Evolutionary conservation across 257 asterid genomes (phyloP).

Genomic region (Gynochthodes officinalis): DNA sequence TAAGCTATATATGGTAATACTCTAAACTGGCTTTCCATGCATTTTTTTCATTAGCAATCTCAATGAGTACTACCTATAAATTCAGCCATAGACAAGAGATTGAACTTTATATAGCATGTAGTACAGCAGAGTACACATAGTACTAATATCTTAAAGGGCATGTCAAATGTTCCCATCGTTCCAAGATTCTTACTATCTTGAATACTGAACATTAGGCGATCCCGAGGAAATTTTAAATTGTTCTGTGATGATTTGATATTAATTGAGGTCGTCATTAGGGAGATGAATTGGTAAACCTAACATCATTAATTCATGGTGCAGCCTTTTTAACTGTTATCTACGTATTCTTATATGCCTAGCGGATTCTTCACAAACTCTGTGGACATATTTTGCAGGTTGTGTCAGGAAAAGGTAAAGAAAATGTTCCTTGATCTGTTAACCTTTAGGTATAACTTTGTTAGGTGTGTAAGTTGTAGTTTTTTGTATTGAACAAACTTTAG

Average conservation of each 20-base stretch:
- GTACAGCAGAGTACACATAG: neutral
- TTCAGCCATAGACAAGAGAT: neutral
- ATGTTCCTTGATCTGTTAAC: constrained; percentile 15
- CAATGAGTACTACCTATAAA: neutral
- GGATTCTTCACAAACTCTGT: constrained; percentile 14
- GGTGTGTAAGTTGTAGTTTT: neutral
- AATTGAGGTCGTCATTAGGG: neutral
- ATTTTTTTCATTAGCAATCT: neutral
- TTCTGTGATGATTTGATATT: neutral
- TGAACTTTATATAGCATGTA: neutral
- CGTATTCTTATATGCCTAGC: constrained; percentile 8
- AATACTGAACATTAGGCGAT: constrained; percentile 10
- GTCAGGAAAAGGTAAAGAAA: constrained; percentile 14
- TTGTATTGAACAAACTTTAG: neutral
- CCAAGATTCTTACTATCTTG: constrained; percentile 11
- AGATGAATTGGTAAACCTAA: constrained; percentile 6
- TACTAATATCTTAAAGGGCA: neutral
- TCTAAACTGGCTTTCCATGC: constrained; percentile 3
- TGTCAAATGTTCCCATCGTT: constrained; percentile 11
- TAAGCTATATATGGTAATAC: neutral
- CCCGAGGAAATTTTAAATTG: constrained; percentile 24
- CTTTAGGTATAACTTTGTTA: constrained; percentile 11
- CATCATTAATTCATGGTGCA: constrained; percentile 18
- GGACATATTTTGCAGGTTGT: constrained; percentile 13
- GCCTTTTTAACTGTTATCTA: neutral